A percentile compares a stretch with the other conserved stretches of the same genome.
These are phyloP conservation scores for Neonectria coccinea DNA, from an alignment of 2,329 filamentous ascomycete species.

Conservation along the genomic window DNA sequence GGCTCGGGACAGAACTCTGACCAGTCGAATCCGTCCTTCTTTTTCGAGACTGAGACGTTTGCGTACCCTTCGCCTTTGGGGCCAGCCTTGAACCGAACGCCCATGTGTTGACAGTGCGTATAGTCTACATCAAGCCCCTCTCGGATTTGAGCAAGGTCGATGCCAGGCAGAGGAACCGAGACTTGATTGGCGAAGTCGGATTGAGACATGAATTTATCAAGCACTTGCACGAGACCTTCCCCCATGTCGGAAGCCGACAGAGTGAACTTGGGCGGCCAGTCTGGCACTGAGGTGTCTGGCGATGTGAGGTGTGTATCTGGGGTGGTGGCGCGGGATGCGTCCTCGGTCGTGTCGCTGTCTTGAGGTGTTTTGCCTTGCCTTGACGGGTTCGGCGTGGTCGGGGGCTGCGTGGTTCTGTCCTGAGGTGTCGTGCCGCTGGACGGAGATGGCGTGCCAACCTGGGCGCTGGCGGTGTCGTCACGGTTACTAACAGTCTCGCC, in stretches of 20 bases:
- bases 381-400: too few species aligned
- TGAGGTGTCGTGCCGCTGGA: too few species aligned
- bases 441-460: too few species aligned
- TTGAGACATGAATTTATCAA: constrained; percentile 2
- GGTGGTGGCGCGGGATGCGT: neutral
- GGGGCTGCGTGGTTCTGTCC: too few species aligned
- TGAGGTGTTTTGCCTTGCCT: neutral
- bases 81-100: neutral
- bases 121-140: neutral
- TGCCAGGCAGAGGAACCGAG: constrained; percentile 2
- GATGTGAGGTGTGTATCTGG: neutral
- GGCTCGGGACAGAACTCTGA: neutral
- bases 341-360: neutral
- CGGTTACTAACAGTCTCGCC: too few species aligned
- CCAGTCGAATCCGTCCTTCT: neutral
- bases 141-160: neutral
- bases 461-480: too few species aligned
- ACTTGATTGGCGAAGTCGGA: constrained; percentile 9
- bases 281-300: neutral
- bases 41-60: neutral
- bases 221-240: neutral
- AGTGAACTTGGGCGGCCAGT: neutral
- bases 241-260: constrained; percentile 1
- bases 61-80: neutral
- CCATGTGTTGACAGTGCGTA: neutral